Evolutionary conservation across 73 alveolate genomes (phyloP).

Genomic region (Paramecium caudatum): DNA sequence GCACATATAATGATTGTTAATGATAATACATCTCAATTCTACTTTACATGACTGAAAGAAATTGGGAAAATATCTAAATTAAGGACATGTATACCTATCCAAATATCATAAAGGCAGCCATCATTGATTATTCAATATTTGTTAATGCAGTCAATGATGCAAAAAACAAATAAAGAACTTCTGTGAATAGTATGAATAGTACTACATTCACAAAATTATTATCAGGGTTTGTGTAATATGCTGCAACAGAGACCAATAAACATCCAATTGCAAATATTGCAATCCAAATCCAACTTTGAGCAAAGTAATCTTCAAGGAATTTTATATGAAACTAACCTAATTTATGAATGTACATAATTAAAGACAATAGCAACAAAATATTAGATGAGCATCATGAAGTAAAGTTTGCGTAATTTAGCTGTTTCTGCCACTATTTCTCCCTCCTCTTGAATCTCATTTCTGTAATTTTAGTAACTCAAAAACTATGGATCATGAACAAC

Average conservation of each 20-base stretch:
- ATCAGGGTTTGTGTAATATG: background rate
- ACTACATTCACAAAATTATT: constrained; percentile 19
- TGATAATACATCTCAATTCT: constrained; percentile 11
- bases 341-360: background rate
- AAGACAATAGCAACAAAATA: background rate
- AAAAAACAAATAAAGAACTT: constrained; percentile 14
- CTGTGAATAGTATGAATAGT: constrained; percentile 9
- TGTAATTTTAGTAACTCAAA: constrained; percentile 34
- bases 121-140: constrained; percentile 52
- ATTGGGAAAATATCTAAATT: constrained; percentile 15
- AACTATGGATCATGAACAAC: constrained; percentile 6
- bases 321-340: background rate
- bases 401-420: constrained; percentile 17
- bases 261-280: constrained; percentile 1
- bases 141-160: background rate
- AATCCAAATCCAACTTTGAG: background rate
- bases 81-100: constrained; percentile 5
- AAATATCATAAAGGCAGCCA: constrained; percentile 35
- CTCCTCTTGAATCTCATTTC: constrained; percentile 49
- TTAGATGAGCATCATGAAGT: constrained; percentile 17
- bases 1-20: constrained; percentile 19
- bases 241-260: background rate
- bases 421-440: constrained; percentile 46
- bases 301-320: background rate
- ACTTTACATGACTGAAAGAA: constrained; percentile 31